A percentile compares a stretch with the other conserved stretches of the same genome.
Conservation (phyloP, 441 rosid species). For the Gossypium aridum region DNA sequence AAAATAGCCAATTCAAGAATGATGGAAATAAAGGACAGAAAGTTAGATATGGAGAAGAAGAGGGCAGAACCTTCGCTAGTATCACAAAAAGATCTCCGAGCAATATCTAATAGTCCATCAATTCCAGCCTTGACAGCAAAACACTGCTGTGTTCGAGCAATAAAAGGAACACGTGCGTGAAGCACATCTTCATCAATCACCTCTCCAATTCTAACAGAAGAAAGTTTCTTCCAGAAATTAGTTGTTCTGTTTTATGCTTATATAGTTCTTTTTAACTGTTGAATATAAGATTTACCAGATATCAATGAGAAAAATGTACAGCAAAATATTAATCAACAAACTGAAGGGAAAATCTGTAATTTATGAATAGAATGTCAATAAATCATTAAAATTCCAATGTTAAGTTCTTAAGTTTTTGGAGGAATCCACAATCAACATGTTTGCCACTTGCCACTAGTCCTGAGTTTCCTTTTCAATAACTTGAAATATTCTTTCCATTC, state of each 20-base stretch:
- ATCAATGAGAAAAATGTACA: neutral
- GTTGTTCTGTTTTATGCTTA: neutral
- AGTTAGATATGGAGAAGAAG: neutral
- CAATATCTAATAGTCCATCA: conserved; percentile 93
- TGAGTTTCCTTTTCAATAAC: neutral
- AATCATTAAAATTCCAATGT: neutral
- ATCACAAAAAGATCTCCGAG: conserved; percentile 93
- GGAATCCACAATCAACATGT: neutral
- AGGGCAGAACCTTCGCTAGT: conserved; percentile 77
- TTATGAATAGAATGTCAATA: neutral
- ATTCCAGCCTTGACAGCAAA: conserved; percentile 96
- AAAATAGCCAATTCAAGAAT: conserved; percentile 15
- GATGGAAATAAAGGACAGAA: neutral
- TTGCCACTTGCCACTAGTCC: neutral
- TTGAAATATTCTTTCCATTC: neutral
- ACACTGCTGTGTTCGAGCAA: conserved; percentile 98
- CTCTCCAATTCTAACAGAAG: conserved; percentile 65
- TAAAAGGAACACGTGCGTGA: conserved; percentile 91
- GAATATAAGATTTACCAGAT: neutral
- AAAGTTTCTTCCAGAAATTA: conserved; percentile 17
- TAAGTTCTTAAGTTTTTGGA: neutral
- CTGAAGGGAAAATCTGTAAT: neutral
- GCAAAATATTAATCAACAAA: neutral
- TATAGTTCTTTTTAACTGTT: neutral
- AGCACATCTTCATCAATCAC: conserved; percentile 95